Conservation (phyloP, 2,329 filamentous ascomycete genomes). For the Colletotrichum nymphaeae region DNA sequence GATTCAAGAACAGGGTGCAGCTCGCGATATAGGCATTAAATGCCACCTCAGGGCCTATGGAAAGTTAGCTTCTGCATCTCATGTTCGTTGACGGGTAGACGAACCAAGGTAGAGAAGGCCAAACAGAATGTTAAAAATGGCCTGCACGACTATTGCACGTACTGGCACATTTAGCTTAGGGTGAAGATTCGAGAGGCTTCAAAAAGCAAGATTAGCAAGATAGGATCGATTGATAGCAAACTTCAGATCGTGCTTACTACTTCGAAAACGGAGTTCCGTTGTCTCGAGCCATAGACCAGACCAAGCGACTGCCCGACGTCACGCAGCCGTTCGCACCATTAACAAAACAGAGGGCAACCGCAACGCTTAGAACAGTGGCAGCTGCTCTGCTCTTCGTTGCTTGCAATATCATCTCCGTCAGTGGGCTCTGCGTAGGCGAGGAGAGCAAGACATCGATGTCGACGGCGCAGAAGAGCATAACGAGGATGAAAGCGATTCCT, state of each 20-base stretch:
- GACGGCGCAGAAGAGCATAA: conserved; percentile 57
- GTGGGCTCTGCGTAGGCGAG: conserved; percentile 54
- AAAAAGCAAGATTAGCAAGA: not conserved
- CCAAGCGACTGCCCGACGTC: conserved; percentile 48
- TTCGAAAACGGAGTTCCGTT: conserved; percentile 38
- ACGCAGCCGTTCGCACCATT: conserved; percentile 46
- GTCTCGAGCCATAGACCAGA: conserved; percentile 53
- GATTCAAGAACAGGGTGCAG: conserved; percentile 57
- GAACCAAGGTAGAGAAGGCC: conserved; percentile 57
- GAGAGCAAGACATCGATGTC: conserved; percentile 50
- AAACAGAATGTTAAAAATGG: conserved; percentile 56
- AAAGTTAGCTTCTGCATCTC: not conserved
- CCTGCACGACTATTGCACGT: conserved; percentile 52
- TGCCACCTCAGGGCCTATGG: conserved; percentile 51
- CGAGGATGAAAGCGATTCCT: conserved; percentile 53
- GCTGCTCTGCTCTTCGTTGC: conserved; percentile 41
- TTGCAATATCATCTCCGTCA: conserved; percentile 52
- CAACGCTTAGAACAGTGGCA: conserved; percentile 43
- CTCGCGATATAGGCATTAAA: conserved; percentile 59
- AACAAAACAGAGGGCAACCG: conserved; percentile 42
- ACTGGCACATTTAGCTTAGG: conserved; percentile 54
- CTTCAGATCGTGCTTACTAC: not conserved
- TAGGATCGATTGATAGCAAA: no score
- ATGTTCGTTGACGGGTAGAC: not conserved
- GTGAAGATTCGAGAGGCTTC: conserved; percentile 43